These are phyloP conservation scores for Pseudevernia furfuracea DNA, from an alignment of 495 filamentous ascomycete genomes.

Conservation along the genomic window DNA sequence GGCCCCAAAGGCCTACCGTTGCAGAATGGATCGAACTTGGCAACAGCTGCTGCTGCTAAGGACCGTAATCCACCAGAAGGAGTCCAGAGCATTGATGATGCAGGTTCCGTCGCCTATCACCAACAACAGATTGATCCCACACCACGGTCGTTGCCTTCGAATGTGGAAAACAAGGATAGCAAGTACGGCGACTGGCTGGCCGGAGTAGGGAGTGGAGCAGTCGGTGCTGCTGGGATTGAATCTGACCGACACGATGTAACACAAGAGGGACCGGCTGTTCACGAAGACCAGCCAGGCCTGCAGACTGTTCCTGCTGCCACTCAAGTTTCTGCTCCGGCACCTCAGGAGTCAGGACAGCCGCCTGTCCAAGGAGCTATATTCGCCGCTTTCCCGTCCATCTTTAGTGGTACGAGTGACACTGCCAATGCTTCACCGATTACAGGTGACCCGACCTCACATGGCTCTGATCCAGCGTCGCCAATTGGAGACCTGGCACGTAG, in stretches of 20 bases:
- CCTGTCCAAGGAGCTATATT: slow-evolving; percentile 10
- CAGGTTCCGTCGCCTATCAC: not conserved
- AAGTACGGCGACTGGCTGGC: slow-evolving; percentile 42
- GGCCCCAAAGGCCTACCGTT: not conserved
- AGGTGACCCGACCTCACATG: not conserved
- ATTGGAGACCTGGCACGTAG: slow-evolving; percentile 20
- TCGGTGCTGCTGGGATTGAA: slow-evolving; percentile 16
- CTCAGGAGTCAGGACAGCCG: not conserved
- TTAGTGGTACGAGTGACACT: not conserved
- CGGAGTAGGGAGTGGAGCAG: slow-evolving; percentile 7
- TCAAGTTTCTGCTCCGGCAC: slow-evolving; percentile 8
- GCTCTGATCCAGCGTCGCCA: slow-evolving; percentile 17
- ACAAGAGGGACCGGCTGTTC: slow-evolving; percentile 3
- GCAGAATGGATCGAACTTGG: not conserved
- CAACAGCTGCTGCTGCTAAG: not conserved
- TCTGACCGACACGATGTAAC: slow-evolving; percentile 10
- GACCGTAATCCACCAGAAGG: not conserved
- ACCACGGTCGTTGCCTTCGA: slow-evolving; percentile 9
- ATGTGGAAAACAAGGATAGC: slow-evolving; percentile 34
- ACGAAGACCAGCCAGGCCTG: slow-evolving; percentile 20
- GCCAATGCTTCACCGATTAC: not conserved
- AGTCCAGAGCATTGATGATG: not conserved
- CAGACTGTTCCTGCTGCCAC: slow-evolving; percentile 9
- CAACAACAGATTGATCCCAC: not conserved
- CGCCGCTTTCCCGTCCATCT: slow-evolving; percentile 1